A percentile compares a stretch with the other conserved stretches of the same genome.
Evolutionary conservation across 768 basidiomycete genomes (phyloP).

Genomic region (Postia placenta): DNA sequence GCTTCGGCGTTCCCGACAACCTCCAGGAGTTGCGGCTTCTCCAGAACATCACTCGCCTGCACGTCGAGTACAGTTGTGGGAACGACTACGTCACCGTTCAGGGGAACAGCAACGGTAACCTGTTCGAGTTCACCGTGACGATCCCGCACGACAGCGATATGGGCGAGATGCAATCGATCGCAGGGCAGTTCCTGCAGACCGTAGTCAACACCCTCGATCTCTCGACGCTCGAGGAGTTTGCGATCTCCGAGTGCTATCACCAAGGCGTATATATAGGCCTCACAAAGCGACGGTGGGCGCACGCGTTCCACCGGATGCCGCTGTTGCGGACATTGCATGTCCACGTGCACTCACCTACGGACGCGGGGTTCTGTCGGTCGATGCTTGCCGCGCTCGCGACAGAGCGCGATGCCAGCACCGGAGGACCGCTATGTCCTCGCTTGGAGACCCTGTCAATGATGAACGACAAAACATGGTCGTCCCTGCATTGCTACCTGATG

Average conservation of each 20-base stretch:
- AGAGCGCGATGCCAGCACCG: constrained; percentile 16
- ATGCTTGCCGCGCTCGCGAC: constrained; percentile 19
- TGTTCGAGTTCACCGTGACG: constrained; percentile 18
- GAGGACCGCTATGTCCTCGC: constrained; percentile 16
- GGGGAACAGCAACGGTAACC: constrained; percentile 12
- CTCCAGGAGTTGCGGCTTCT: constrained; percentile 15
- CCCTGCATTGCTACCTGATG: constrained; percentile 21
- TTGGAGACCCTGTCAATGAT: constrained; percentile 19
- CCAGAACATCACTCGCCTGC: constrained; percentile 18
- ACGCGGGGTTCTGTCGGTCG: constrained; percentile 21
- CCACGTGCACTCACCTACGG: constrained; percentile 16
- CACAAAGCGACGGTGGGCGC: constrained; percentile 18
- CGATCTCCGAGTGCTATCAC: constrained; percentile 18
- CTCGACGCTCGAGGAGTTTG: constrained; percentile 20
- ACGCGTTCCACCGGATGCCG: constrained; percentile 20
- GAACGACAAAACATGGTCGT: constrained; percentile 24
- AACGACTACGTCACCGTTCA: constrained; percentile 15
- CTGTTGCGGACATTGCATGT: constrained; percentile 19
- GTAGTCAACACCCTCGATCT: constrained; percentile 18
- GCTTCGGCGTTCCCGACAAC: constrained; percentile 20
- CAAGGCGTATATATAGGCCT: constrained; percentile 17
- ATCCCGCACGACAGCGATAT: constrained; percentile 11
- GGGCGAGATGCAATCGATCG: constrained; percentile 22
- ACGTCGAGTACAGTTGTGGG: constrained; percentile 15
- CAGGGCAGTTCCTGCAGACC: constrained; percentile 17